A percentile compares a stretch with the other conserved stretches of the same genome.
Evolutionary conservation across 192 early-diverging fungal species (phyloP).

Genomic region (Polychytrium aggregatum): DNA sequence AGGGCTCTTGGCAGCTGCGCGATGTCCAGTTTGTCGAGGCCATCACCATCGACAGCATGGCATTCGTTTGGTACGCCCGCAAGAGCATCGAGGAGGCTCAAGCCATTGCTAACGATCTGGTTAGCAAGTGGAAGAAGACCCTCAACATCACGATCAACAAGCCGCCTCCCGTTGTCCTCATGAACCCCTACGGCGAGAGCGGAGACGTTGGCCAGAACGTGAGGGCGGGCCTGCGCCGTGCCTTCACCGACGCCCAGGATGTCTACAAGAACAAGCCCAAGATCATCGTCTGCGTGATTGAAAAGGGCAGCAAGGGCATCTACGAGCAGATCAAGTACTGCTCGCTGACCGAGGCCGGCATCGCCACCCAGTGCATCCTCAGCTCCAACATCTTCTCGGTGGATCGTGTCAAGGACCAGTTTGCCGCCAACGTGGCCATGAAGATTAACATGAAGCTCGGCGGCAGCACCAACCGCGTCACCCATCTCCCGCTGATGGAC

Average conservation of each 20-base stretch:
- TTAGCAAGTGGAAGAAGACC: conserved; percentile 1
- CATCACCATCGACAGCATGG: conserved; percentile 6
- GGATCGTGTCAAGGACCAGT: conserved; percentile 47
- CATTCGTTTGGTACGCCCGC: conserved; percentile 15
- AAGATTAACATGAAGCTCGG: conserved; percentile 70
- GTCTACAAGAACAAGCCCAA: conserved; percentile 36
- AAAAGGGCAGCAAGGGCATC: conserved; percentile 11
- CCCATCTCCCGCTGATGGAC: conserved; percentile 12
- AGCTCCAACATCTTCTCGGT: conserved; percentile 7
- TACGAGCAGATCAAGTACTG: conserved; percentile 76
- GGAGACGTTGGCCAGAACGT: conserved; percentile 47
- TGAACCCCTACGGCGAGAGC: conserved; percentile 18
- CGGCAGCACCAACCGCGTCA: conserved; percentile 29
- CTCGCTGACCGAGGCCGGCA: conserved; percentile 64
- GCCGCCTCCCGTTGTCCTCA: conserved; percentile 13
- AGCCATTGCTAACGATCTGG: conserved; percentile 1
- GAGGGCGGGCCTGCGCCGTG: conserved; percentile 33
- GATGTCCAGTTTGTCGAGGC: conserved; percentile 27
- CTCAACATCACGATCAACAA: conserved; percentile 2
- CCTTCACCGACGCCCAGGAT: conserved; percentile 16
- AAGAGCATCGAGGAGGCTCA: conserved; percentile 7
- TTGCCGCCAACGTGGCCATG: conserved; percentile 74
- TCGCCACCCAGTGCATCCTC: conserved; percentile 80
- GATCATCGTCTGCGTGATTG: conserved; percentile 56
- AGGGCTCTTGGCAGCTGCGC: conserved; percentile 62